phyloP scores from a whole-genome alignment of 2,329 filamentous ascomycete genomes.

The Fusarium stilboides region DNA sequence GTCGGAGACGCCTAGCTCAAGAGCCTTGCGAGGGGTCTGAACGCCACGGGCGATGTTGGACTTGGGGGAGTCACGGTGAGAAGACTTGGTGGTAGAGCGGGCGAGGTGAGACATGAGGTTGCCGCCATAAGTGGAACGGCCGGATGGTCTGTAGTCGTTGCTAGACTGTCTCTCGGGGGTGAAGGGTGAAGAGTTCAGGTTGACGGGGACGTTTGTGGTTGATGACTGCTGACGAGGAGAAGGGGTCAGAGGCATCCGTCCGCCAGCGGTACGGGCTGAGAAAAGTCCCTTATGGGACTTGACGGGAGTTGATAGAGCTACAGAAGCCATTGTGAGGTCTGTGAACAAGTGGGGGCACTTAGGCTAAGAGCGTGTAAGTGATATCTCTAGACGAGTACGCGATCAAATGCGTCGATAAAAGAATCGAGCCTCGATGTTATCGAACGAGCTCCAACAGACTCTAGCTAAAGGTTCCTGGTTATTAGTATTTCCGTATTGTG shows the following conservation, averaged over 20 bases:
- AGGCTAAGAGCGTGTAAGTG: constrained; percentile 41
- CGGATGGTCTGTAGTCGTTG: constrained; percentile 67
- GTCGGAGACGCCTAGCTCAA: constrained; percentile 93
- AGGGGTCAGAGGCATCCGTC: constrained; percentile 93
- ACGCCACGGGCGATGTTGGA: constrained; percentile 89
- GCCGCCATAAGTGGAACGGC: constrained; percentile 84
- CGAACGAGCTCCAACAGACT: constrained; percentile 72
- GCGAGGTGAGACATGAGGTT: constrained; percentile 86
- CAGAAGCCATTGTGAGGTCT: constrained; percentile 79
- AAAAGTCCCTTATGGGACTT: constrained; percentile 97
- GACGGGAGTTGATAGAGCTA: constrained; percentile 87
- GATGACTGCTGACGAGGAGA: constrained; percentile 81
- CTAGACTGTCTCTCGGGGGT: constrained; percentile 76
- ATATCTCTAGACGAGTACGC: constrained; percentile 60
- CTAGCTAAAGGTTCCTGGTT: constrained; percentile 71
- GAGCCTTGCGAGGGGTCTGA: constrained; percentile 82
- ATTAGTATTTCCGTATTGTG: constrained; percentile 63
- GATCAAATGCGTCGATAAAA: constrained; percentile 63
- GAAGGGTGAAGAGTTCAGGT: constrained; percentile 79
- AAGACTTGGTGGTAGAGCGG: constrained; percentile 75
- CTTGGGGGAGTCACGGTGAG: constrained; percentile 91
- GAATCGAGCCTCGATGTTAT: constrained; percentile 58
- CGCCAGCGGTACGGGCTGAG: constrained; percentile 91
- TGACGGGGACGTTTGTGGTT: constrained; percentile 64
- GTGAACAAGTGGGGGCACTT: constrained; percentile 27